These are phyloP conservation scores for Suhomyces choctaworum DNA, from an alignment of 1,139 yeast species.

Conservation along the genomic window DNA sequence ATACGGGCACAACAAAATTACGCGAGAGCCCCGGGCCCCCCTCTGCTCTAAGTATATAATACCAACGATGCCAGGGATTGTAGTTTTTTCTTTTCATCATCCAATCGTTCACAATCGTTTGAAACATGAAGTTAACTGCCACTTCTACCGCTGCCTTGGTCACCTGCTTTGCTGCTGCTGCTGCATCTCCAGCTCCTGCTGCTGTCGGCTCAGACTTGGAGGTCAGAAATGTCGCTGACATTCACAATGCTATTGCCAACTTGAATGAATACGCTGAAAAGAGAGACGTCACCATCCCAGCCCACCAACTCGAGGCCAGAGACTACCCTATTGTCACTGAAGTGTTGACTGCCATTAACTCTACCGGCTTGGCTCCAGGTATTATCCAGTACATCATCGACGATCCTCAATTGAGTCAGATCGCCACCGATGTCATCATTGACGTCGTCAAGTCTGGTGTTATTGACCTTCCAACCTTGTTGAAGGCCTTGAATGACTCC, in stretches of 20 bases:
- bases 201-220: constrained; percentile 23
- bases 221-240: constrained; percentile 32
- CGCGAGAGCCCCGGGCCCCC: background rate
- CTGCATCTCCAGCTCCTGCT: constrained; percentile 30
- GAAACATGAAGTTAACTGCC: constrained; percentile 34
- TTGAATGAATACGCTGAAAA: constrained; percentile 30
- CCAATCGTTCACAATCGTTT: constrained; percentile 9
- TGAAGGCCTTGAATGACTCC: constrained; percentile 45
- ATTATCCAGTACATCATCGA: constrained; percentile 36
- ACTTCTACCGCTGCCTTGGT: constrained; percentile 38
- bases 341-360: constrained; percentile 40
- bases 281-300: constrained; percentile 28
- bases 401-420: constrained; percentile 34
- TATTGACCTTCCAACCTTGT: constrained; percentile 39
- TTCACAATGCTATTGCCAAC: constrained; percentile 31
- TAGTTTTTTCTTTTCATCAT: constrained; percentile 5
- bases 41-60: constrained; percentile 5
- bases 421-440: constrained; percentile 33
- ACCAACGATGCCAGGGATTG: background rate
- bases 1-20: constrained; percentile 1
- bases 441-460: constrained; percentile 34
- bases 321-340: constrained; percentile 46
- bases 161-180: constrained; percentile 31
- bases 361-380: constrained; percentile 42
- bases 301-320: constrained; percentile 34